Evolutionary conservation across 441 rosid genomes (phyloP).

Genomic region (Raphanus hybrid): DNA sequence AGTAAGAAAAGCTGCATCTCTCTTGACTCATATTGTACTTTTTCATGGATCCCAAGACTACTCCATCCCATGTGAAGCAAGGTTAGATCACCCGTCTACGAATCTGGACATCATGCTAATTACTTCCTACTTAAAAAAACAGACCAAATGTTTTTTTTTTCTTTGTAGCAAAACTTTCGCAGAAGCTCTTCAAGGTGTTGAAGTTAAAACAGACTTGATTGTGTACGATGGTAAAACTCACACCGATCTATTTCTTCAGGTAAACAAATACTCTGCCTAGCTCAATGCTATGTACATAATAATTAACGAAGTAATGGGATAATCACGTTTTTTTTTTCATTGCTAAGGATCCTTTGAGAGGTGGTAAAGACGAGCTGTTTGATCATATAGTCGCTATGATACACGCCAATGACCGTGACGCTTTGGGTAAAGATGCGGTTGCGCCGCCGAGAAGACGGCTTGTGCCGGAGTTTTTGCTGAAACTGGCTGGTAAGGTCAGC

Average conservation of each 20-base stretch:
- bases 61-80: conserved; percentile 76
- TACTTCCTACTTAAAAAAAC: neutral
- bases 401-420: conserved; percentile 69
- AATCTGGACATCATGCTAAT: neutral
- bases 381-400: conserved; percentile 68
- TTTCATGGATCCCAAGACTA: conserved; percentile 72
- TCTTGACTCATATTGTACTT: conserved; percentile 61
- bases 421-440: conserved; percentile 61
- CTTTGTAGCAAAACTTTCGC: conserved; percentile 55
- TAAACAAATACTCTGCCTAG: conserved; percentile 30
- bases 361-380: conserved; percentile 82
- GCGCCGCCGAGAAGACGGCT: conserved; percentile 81
- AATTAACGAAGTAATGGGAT: neutral
- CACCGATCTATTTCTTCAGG: conserved; percentile 79
- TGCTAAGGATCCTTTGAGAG: conserved; percentile 93
- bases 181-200: conserved; percentile 54
- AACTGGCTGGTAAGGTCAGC: conserved; percentile 71
- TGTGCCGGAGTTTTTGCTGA: conserved; percentile 74
- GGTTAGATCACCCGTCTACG: conserved; percentile 45
- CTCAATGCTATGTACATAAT: conserved; percentile 2
- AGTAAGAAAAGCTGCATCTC: conserved; percentile 50
- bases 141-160: conserved; percentile 27
- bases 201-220: conserved; percentile 53
- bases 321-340: neutral
- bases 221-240: conserved; percentile 68